Percentiles rank a stretch among this genome's conserved stretches.
Conservation (phyloP, 106 monocot species). For the Dendrobium chrysotoxum region DNA sequence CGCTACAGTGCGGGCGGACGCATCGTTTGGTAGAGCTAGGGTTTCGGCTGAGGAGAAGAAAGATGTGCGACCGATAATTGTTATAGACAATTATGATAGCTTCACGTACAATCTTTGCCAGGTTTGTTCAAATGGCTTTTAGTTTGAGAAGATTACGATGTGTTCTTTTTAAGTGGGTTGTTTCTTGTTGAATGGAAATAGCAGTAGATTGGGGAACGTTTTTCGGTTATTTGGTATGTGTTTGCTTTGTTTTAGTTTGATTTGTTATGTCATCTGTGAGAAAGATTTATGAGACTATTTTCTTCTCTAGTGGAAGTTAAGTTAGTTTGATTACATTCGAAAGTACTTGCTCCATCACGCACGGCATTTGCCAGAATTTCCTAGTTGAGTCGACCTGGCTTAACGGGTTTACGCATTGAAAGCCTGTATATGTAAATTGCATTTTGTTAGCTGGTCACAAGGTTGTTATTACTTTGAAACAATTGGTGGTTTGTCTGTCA, state of each 20-base stretch:
- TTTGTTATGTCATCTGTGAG: neutral
- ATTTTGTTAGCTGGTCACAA: neutral
- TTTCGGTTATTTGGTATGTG: neutral
- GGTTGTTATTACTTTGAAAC: neutral
- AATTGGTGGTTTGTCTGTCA: too few relatives aligned
- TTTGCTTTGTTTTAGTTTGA: neutral
- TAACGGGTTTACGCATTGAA: neutral
- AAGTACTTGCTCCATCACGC: neutral
- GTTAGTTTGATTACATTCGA: neutral
- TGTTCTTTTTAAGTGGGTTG: neutral
- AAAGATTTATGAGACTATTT: neutral
- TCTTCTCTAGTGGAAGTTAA: neutral
- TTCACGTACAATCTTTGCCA: slow-evolving; percentile 95
- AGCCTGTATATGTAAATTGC: neutral
- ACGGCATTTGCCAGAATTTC: neutral
- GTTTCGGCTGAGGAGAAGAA: slow-evolving; percentile 3
- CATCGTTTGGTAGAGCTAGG: slow-evolving; percentile 3
- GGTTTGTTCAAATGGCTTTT: slow-evolving; percentile 20
- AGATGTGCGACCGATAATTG: slow-evolving; percentile 50
- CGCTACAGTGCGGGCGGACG: neutral
- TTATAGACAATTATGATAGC: slow-evolving; percentile 91
- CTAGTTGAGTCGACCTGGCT: neutral
- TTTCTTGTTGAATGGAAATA: neutral
- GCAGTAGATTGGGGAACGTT: neutral
- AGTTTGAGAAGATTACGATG: neutral